phyloP scores from a whole-genome alignment of 768 basidiomycete genomes.

The Leccinellum rugosiceps region DNA sequence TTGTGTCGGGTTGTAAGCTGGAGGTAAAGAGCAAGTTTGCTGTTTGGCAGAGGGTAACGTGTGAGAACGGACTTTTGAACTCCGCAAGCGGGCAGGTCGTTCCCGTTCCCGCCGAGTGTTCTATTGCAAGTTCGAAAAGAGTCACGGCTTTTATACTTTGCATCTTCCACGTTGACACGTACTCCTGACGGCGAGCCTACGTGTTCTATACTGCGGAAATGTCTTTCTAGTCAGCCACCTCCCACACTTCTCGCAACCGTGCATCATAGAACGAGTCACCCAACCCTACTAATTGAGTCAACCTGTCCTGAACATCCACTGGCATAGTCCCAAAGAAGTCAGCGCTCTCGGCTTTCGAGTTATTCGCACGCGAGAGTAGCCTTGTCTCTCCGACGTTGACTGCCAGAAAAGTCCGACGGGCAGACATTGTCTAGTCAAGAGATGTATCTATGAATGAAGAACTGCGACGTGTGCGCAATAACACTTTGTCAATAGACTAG shows the following conservation, averaged over 20 bases:
- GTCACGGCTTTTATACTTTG: background rate
- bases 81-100: slow-evolving; percentile 27
- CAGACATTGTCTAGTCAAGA: background rate
- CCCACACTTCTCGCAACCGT: background rate
- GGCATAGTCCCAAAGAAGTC: background rate
- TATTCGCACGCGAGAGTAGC: background rate
- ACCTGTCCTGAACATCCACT: background rate
- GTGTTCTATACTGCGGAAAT: slow-evolving; percentile 13
- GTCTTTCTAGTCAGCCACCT: background rate
- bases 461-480: background rate
- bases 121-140: background rate
- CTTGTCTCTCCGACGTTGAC: background rate
- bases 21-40: slow-evolving; percentile 34
- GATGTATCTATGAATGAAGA: background rate
- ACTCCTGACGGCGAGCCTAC: slow-evolving; percentile 10
- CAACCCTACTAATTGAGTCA: background rate
- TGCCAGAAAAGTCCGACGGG: background rate
- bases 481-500: background rate
- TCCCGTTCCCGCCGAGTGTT: background rate
- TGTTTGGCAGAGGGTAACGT: slow-evolving; percentile 28
- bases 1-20: slow-evolving; percentile 25
- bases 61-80: slow-evolving; percentile 33
- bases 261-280: background rate
- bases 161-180: slow-evolving; percentile 6
- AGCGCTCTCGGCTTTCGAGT: background rate